Base-by-base conservation (phyloP, 345 rosid genomes). In the Eucalyptus pauciflora region DNA sequence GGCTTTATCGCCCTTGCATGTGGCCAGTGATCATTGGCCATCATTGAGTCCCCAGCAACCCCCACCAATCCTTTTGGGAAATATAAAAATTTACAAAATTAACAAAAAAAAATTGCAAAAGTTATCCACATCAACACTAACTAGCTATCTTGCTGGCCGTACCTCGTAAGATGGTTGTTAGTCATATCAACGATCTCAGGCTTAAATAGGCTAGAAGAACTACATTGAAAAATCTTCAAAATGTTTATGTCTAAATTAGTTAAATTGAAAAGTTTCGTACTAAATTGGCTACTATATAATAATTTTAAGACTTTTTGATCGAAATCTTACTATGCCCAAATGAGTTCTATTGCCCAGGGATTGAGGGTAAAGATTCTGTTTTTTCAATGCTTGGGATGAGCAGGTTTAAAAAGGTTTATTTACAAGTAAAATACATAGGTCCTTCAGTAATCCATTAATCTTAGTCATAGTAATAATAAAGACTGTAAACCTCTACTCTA, bases 111-210 rank as follows among this genome's bases (percentile, higher is more conserved):
- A 62, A 13, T 13, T 29, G 4, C 16, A 62, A 29, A 62, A 62
- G n/a, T 13, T 16, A 6, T 62, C 16, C 33, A 62, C 31, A 27
- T 62, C 1, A 27, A 0, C 0, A 13, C 0, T 13, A 0, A 4
- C 16, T 13, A 6, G 4, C 7, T 13, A 62, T 62, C 15, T 27
- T 25, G 8, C 2, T 13, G 0, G 16, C 1, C 7, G 7, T 62
- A 16, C 17, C 17, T 1, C 0, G 0, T 12, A 12, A 11, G 15
- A 60, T 60, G 15, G 15, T 60, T 0, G 2, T 25, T 27, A 11
- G 16, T 29, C 69, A 27, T 13, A 6, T 62, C 16, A 62, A 27
- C 2, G 16, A 13, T 62, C 31, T 62, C 8, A 62, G 0, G 16
- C 8, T 29, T 62, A 62, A 62, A 62, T 29, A 27, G 15, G 33